phyloP scores from a whole-genome alignment of 2,329 filamentous ascomycete species.

The Ciborinia camelliae region DNA sequence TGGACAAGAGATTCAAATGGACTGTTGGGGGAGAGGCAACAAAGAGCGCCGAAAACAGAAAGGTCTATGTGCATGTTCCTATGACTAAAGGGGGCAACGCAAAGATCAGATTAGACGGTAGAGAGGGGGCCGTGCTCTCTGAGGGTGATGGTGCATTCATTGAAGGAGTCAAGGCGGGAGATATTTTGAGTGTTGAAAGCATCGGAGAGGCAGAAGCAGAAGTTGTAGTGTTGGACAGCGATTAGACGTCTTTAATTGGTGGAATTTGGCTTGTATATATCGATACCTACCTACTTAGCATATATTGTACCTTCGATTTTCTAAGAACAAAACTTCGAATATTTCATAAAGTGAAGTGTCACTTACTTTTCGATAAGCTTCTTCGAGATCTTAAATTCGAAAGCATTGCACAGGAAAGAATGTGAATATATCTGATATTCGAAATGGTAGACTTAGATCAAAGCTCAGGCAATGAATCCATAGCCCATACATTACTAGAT shows the following conservation, averaged over 20 bases:
- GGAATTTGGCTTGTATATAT: background rate
- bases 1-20: slow-evolving; percentile 66
- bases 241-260: slow-evolving; percentile 6
- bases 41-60: slow-evolving; percentile 55
- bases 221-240: slow-evolving; percentile 28
- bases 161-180: slow-evolving; percentile 59
- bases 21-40: slow-evolving; percentile 58
- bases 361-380: background rate
- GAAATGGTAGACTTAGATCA: too few relatives aligned
- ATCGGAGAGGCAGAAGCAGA: slow-evolving; percentile 52
- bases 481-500: too few relatives aligned
- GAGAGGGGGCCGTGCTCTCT: slow-evolving; percentile 61
- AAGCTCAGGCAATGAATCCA: too few relatives aligned
- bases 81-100: slow-evolving; percentile 75
- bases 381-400: too few relatives aligned
- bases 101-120: slow-evolving; percentile 64
- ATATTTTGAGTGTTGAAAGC: slow-evolving; percentile 62
- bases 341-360: background rate
- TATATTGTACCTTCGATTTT: background rate
- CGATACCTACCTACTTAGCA: background rate
- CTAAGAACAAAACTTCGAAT: rapidly evolving
- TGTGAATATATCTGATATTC: too few relatives aligned
- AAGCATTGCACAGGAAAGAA: too few relatives aligned
- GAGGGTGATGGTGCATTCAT: slow-evolving; percentile 84
- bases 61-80: slow-evolving; percentile 76